phyloP scores from a whole-genome alignment of 164 flowering plant genomes.

The Chloranthus sessilifolius region DNA sequence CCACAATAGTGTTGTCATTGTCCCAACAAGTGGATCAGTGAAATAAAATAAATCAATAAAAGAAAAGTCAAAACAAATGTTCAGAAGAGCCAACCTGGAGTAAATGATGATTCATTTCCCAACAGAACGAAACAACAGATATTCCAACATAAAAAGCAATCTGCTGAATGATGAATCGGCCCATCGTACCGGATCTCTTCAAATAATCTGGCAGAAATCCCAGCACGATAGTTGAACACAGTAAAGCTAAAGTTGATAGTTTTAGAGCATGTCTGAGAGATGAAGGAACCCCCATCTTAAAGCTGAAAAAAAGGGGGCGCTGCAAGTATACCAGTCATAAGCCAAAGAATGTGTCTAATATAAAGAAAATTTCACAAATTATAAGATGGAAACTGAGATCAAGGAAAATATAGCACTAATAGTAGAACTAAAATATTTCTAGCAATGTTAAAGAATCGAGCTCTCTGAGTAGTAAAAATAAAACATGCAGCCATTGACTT shows the following conservation, averaged over 20 bases:
- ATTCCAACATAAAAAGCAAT: conserved; percentile 42
- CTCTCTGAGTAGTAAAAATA: no score
- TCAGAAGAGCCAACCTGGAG: conserved; percentile 56
- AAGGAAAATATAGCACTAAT: no score
- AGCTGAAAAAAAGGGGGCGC: conserved; percentile 90
- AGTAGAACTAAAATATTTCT: no score
- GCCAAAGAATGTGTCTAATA: no score
- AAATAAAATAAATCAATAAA: no score
- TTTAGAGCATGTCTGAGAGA: conserved; percentile 47
- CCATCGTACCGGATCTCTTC: conserved; percentile 21
- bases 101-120: conserved; percentile 80
- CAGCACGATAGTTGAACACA: conserved; percentile 38
- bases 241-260: conserved; percentile 47
- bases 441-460: no score
- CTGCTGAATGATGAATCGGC: conserved; percentile 43
- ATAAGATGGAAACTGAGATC: no score
- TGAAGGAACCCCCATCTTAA: conserved; percentile 74
- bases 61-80: neutral
- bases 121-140: conserved; percentile 55
- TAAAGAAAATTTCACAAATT: no score
- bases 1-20: no score
- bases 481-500: no score
- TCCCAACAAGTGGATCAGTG: no score
- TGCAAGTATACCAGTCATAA: conserved; percentile 41
- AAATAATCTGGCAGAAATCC: conserved; percentile 35